Evolutionary conservation across 2,329 filamentous ascomycete genomes (phyloP), one percentile per base, ranked within the genome.

Genomic region (Monosporascus cannonballus): DNA sequence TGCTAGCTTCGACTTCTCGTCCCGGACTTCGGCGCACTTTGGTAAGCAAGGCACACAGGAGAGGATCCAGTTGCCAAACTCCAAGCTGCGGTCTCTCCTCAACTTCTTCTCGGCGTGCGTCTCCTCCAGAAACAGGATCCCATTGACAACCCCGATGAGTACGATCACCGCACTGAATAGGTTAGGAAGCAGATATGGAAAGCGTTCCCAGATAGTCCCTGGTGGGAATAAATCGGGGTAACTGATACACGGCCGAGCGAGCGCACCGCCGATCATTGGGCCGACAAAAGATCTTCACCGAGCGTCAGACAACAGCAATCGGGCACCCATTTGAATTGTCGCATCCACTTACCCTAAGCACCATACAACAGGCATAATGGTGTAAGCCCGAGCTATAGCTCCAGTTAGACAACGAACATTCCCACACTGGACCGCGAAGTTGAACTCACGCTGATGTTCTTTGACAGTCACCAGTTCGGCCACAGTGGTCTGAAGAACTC

Each of bases 351-450:
- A 90, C 78, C 94, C 94, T 65, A 99, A 80, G 67, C 92, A 96
- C 94, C 94, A 99, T 25, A 97, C 90, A 68, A 96, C 90, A 6
- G 94, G 94, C 91, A 99, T 96, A 61, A 97, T 92, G 14, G 93
- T 90, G 73, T 96, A 99, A 48, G 93, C 94, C 62, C 90, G 89
- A 61, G 92, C 88, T 91, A 56, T 53, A 50, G 51, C 48, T 48
- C 53, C 44, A 46, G 62, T 75, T 60, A 70, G 65, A 52, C 56
- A 52, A 30, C 39, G 24, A 37, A 24, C 41, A 49, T 50, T 50
- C 17, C 11, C 30, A 14, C 39, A 48, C 48, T 47, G 46, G 30
- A 39, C 18, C 41, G 42, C 15, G 18, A 18, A 18, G 46, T 41
- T 47, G 22, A 51, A 74, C 87, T 72, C 71, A 90, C 87, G 88